These are phyloP conservation scores for Candolleomyces aberdarensis DNA, from an alignment of 768 basidiomycete genomes.

Conservation along the genomic window DNA sequence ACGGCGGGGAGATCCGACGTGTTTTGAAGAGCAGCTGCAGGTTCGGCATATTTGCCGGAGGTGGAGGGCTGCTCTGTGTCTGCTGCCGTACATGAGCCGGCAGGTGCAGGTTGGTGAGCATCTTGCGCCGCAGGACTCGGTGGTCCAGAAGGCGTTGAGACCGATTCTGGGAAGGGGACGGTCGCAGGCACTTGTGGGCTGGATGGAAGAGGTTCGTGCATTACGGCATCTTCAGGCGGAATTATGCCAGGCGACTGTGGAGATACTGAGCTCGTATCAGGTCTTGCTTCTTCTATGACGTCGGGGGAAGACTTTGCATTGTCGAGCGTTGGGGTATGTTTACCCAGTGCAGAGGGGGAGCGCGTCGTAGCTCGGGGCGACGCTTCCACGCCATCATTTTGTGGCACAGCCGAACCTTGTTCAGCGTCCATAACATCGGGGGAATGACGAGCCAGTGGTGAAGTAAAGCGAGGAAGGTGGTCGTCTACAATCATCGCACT, in stretches of 20 bases:
- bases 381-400: neutral
- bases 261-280: neutral
- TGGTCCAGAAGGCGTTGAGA: neutral
- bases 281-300: neutral
- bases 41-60: slow-evolving; percentile 11
- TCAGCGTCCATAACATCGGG: no score
- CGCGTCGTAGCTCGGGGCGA: neutral
- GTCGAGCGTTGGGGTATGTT: neutral
- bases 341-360: neutral
- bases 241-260: neutral
- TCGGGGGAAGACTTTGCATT: neutral
- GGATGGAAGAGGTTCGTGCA: neutral
- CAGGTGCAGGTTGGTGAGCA: slow-evolving; percentile 5
- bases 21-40: slow-evolving; percentile 5
- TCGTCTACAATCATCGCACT: no score
- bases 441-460: no score
- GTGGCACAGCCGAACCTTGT: neutral
- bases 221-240: neutral
- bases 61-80: slow-evolving; percentile 11
- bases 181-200: neutral
- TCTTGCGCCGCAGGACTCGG: neutral
- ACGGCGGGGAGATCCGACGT: neutral
- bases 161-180: neutral
- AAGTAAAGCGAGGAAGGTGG: no score
- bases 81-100: slow-evolving; percentile 2